A percentile compares a stretch with the other conserved stretches of the same genome.
These are phyloP conservation scores for Candida qinlingensis DNA, from an alignment of 805 yeast genomes.

Conservation along the genomic window DNA sequence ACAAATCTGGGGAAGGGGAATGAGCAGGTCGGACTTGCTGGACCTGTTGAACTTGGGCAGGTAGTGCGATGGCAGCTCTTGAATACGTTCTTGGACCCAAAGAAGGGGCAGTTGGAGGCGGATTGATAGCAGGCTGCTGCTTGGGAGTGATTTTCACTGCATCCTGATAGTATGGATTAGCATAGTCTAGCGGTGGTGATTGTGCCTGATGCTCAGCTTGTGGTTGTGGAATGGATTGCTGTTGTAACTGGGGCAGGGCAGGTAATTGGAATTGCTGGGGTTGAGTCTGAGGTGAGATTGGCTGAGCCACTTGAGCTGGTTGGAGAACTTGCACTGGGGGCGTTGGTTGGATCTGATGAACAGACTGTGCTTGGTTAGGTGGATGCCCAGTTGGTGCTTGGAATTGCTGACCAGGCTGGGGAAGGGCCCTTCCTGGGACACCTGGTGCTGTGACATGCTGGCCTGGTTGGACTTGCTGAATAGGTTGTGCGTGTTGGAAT, in stretches of 20 bases:
- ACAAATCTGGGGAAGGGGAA: conserved; percentile 20
- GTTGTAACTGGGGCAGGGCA: conserved; percentile 2
- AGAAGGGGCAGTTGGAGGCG: conserved; percentile 2
- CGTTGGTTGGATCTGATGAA: too few relatives aligned
- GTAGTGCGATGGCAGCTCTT: conserved; percentile 7
- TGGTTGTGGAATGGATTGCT: conserved; percentile 3
- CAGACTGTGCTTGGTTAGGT: not conserved
- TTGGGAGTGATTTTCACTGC: not conserved
- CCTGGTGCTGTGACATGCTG: conserved; percentile 9
- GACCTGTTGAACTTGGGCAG: too few relatives aligned
- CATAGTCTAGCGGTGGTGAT: conserved; percentile 9
- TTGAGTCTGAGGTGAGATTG: conserved; percentile 1
- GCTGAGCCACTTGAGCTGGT: conserved; percentile 7
- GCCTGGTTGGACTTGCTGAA: conserved; percentile 6
- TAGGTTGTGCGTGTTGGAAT: conserved; percentile 11
- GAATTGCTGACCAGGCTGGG: not conserved
- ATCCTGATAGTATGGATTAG: conserved; percentile 17
- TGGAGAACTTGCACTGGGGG: conserved; percentile 2
- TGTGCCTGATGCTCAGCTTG: conserved; percentile 3
- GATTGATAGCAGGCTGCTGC: not conserved
- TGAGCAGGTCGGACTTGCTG: conserved; percentile 1
- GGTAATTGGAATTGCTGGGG: conserved; percentile 3
- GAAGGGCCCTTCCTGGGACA: not conserved
- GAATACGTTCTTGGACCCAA: conserved; percentile 1
- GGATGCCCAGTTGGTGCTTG: not conserved